Evolutionary conservation across 495 filamentous ascomycete species (phyloP), one percentile per base, ranked within the genome.

Genomic region (Cercophora newfieldiana): DNA sequence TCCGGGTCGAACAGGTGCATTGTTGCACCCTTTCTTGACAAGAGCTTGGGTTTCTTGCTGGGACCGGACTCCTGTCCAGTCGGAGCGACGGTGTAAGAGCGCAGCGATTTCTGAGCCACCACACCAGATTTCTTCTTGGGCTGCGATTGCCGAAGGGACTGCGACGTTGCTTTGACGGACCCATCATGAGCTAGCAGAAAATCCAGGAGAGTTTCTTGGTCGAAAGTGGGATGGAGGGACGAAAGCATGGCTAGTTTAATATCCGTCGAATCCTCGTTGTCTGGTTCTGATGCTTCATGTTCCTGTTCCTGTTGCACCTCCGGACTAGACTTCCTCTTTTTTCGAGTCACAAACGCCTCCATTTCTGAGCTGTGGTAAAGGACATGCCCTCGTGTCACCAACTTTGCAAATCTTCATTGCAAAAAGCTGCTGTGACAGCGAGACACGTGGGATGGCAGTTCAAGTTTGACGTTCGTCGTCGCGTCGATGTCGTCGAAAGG

Each of bases 231-330:
- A 68, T 91, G 83, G 1, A 97, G 83, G 0, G 95, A 97, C 1
- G 88, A 81, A 6, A 98, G 82, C 1, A 93, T 83, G 1, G 93
- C 93, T 2, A 98, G 78, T 72, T 97, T 97, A 67, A 95, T 77
- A 70, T 98, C 94, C 0, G 94, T 98, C 3, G 91, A 89, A 21
- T 94, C 90, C 18, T 92, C 77, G 29, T 67, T 72, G 19, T 78
- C 72, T 33, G 68, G 70, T 21, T 51, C 44, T 26, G 31, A 7
- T 19, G 7, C 14, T 18, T 7, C 19, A 12, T 26, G 18, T n/a
- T 16, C 37, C 14, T 44, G 3, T 12, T 48, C 0, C 16, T n/a
- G 25, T 31, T 26, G 53, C 6, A 21, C 8, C n/a, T 55, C 57
- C 24, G 69, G 65, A 59, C 71, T 74, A 14, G 69, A 65, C 44